Conservation (phyloP, 2,329 filamentous ascomycete genomes). For the Mollisiaceae sp. region DNA sequence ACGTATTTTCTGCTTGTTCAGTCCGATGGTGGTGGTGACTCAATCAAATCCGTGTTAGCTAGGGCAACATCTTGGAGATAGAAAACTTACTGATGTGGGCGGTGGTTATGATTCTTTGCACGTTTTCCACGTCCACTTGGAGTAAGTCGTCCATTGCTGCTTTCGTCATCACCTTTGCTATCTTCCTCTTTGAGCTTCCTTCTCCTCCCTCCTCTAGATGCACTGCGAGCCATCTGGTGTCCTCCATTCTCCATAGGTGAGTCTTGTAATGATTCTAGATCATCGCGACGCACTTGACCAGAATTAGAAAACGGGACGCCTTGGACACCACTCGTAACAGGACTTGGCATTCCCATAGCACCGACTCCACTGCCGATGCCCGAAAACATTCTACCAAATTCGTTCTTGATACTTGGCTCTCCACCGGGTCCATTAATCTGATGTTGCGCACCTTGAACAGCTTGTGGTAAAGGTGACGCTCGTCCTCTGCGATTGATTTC, state of each 20-base stretch:
- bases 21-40: constrained; percentile 63
- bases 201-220: constrained; percentile 57
- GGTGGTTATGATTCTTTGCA: constrained; percentile 60
- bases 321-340: constrained; percentile 56
- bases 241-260: constrained; percentile 44
- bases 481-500: constrained; percentile 80
- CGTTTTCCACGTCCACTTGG: constrained; percentile 66
- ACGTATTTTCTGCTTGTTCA: constrained; percentile 54
- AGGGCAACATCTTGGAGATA: not conserved
- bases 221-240: constrained; percentile 47
- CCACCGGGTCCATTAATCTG: constrained; percentile 78
- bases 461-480: constrained; percentile 87
- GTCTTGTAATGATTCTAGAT: constrained; percentile 54
- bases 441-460: constrained; percentile 88
- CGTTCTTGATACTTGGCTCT: constrained; percentile 90
- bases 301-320: constrained; percentile 55
- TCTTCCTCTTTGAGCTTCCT: constrained; percentile 82
- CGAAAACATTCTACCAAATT: constrained; percentile 93
- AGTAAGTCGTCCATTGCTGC: constrained; percentile 64
- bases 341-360: constrained; percentile 53
- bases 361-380: constrained; percentile 80
- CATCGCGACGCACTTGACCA: constrained; percentile 57
- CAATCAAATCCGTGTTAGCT: constrained; percentile 36
- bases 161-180: constrained; percentile 69
- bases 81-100: constrained; percentile 66